Evolutionary conservation across 2,329 filamentous ascomycete genomes (phyloP).

Genomic region (Aspergillus neoniger): DNA sequence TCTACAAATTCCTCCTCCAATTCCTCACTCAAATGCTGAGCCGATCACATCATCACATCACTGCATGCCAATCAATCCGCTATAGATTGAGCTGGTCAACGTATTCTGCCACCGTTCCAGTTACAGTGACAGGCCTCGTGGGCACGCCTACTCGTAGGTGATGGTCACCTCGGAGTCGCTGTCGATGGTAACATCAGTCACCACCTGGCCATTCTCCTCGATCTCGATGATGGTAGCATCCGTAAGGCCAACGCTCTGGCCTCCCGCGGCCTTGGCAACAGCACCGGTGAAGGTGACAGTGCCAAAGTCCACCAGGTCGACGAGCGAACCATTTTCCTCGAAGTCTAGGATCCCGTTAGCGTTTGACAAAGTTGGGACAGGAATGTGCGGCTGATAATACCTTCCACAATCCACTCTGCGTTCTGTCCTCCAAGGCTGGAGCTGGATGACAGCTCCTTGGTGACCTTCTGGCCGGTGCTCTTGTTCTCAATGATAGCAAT

Average conservation of each 20-base stretch:
- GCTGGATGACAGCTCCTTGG: slow-evolving; percentile 52
- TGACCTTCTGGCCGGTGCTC: slow-evolving; percentile 53
- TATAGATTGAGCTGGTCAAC: no score
- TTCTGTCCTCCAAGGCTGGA: slow-evolving; percentile 54
- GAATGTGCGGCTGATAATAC: neutral
- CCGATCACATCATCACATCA: no score
- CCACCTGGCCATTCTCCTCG: slow-evolving; percentile 40
- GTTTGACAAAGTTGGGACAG: no score
- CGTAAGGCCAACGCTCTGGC: slow-evolving; percentile 34
- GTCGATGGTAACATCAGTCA: slow-evolving; percentile 36
- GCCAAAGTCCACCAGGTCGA: slow-evolving; percentile 51
- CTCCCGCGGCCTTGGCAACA: slow-evolving; percentile 33
- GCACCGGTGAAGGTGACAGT: slow-evolving; percentile 51
- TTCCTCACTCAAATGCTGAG: neutral
- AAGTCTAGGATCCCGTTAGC: slow-evolving; percentile 38
- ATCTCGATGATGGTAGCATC: slow-evolving; percentile 51
- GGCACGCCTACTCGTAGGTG: slow-evolving; percentile 23
- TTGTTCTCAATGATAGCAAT: slow-evolving; percentile 52
- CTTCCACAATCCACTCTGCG: slow-evolving; percentile 59
- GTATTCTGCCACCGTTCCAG: no score
- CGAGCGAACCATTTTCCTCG: slow-evolving; percentile 37
- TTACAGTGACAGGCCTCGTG: neutral
- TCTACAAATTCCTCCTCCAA: neutral
- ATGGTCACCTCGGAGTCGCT: slow-evolving; percentile 26
- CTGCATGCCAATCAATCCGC: no score